phyloP scores from a whole-genome alignment of 2,329 filamentous ascomycete genomes.

The Trichoderma endophyticum region DNA sequence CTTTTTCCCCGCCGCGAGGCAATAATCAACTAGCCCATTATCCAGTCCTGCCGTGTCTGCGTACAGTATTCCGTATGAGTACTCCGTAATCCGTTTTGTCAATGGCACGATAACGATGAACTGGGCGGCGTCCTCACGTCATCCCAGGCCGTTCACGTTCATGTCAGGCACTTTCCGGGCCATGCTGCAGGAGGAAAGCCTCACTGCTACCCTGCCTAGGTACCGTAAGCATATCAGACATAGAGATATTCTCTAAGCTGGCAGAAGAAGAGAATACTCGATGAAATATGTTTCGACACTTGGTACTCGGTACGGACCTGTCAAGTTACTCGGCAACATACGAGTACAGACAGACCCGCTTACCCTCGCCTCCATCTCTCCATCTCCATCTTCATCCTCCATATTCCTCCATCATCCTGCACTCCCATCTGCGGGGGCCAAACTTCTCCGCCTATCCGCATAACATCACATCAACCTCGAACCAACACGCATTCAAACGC shows the following conservation, averaged over 20 bases:
- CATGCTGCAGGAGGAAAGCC: neutral
- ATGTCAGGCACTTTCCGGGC: neutral
- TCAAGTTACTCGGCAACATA: neutral
- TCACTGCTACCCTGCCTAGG: conserved; percentile 5
- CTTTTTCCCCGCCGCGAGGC: neutral
- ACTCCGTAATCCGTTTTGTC: neutral
- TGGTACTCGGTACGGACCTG: neutral
- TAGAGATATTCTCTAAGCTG: neutral
- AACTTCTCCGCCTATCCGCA: neutral
- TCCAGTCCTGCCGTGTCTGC: neutral
- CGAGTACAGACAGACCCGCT: neutral
- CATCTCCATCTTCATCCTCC: neutral
- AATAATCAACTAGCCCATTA: neutral
- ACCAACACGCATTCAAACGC: neutral
- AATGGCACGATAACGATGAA: neutral
- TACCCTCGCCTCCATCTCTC: neutral
- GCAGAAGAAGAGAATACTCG: neutral
- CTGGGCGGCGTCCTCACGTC: neutral
- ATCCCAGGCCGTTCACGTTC: neutral
- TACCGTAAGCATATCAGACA: neutral
- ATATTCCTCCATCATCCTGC: neutral
- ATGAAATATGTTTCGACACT: neutral
- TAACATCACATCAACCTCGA: neutral
- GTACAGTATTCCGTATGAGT: neutral
- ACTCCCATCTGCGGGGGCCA: neutral